phyloP scores from a whole-genome alignment of 2,329 filamentous ascomycete genomes.

The Xylariales sp. region DNA sequence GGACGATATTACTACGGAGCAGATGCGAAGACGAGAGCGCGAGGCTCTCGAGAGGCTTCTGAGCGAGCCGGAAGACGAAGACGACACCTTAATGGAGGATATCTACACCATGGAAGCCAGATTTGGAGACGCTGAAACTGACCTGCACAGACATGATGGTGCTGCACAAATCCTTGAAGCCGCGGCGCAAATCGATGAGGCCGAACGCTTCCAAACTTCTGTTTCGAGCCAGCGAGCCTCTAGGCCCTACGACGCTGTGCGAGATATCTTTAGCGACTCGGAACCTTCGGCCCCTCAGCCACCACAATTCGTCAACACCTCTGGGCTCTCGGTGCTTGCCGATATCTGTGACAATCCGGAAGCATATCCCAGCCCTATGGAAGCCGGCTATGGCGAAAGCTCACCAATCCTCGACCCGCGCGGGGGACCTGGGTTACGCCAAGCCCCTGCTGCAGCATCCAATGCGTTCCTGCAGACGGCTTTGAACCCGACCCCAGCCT shows the following conservation, averaged over 20 bases:
- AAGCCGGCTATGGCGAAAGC: conserved; percentile 10
- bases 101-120: neutral
- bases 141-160: neutral
- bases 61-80: conserved; percentile 11
- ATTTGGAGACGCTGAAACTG: neutral
- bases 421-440: conserved; percentile 16
- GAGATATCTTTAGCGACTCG: conserved; percentile 35
- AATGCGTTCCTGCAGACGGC: conserved; percentile 33
- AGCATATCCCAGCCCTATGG: conserved; percentile 9
- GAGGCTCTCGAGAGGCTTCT: conserved; percentile 14
- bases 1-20: conserved; percentile 22
- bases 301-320: conserved; percentile 16
- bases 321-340: conserved; percentile 25
- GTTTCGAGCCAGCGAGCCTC: conserved; percentile 19
- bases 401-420: conserved; percentile 23
- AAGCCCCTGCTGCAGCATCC: conserved; percentile 11
- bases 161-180: conserved; percentile 17
- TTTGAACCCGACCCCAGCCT: conserved; percentile 25
- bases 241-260: conserved; percentile 39
- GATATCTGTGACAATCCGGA: conserved; percentile 20
- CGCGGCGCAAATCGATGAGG: conserved; percentile 11
- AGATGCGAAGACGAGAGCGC: conserved; percentile 24
- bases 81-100: neutral
- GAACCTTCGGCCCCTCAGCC: conserved; percentile 18
- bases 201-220: conserved; percentile 5